Evolutionary conservation across 495 filamentous ascomycete genomes (phyloP).

Genomic region (Aspergillus biplanus): DNA sequence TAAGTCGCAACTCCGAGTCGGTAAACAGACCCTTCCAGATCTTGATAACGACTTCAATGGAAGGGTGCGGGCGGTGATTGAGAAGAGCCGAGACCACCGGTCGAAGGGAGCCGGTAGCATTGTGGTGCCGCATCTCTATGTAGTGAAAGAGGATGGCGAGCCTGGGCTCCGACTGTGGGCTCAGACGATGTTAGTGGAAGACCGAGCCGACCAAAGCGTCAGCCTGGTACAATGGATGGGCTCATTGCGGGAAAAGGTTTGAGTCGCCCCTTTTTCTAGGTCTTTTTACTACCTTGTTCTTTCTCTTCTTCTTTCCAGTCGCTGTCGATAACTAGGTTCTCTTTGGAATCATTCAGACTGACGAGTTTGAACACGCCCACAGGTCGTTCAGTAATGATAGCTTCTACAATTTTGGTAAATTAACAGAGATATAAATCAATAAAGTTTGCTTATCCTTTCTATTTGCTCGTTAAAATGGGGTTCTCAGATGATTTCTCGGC

Average conservation of each 20-base stretch:
- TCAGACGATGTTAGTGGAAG: constrained; percentile 92
- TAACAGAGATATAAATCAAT: constrained; percentile 31
- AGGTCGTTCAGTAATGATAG: constrained; percentile 41
- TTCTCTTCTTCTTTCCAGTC: constrained; percentile 16
- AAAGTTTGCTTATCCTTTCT: constrained; percentile 17
- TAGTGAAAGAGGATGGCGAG: constrained; percentile 94
- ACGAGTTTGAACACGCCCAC: constrained; percentile 30
- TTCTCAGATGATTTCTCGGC: background rate
- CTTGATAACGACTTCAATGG: constrained; percentile 97
- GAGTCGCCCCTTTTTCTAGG: constrained; percentile 36
- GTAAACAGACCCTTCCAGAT: constrained; percentile 83
- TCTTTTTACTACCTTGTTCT: constrained; percentile 14
- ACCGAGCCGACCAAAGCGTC: constrained; percentile 89
- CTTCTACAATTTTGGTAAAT: constrained; percentile 29
- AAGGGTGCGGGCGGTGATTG: constrained; percentile 81
- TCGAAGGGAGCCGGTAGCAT: constrained; percentile 88
- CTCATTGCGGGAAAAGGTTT: constrained; percentile 91
- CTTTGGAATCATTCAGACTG: constrained; percentile 29
- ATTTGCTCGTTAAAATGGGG: background rate
- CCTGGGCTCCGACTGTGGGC: constrained; percentile 95
- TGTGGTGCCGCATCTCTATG: constrained; percentile 85
- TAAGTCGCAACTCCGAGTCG: constrained; percentile 80
- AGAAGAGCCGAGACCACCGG: constrained; percentile 88
- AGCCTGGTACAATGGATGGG: constrained; percentile 95
- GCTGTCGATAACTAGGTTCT: constrained; percentile 16